Evolutionary conservation across 2,329 filamentous ascomycete genomes (phyloP).

Genomic region (Xylariaceae sp.): DNA sequence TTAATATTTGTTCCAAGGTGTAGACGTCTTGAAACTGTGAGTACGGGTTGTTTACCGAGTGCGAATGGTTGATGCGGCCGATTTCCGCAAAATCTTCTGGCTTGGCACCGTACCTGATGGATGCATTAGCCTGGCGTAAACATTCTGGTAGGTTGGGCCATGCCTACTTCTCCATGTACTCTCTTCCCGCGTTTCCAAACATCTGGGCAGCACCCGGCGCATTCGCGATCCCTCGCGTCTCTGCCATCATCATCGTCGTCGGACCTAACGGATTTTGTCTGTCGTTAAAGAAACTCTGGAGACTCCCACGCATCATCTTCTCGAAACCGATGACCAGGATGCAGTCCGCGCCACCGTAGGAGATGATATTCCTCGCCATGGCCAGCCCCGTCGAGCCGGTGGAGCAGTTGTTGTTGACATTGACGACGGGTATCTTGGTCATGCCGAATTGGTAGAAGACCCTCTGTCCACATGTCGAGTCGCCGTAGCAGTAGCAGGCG

Average conservation of each 20-base stretch:
- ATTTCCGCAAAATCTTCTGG: conserved; percentile 92
- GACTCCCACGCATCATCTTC: conserved; percentile 94
- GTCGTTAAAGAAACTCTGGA: conserved; percentile 84
- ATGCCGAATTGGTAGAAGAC: conserved; percentile 99
- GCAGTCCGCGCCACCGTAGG: conserved; percentile 81
- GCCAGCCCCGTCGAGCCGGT: conserved; percentile 91
- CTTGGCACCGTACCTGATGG: conserved; percentile 73
- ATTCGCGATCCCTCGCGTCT: conserved; percentile 78
- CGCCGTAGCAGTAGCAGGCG: conserved; percentile 98
- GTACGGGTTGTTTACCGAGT: conserved; percentile 92
- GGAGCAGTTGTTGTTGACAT: conserved; percentile 98
- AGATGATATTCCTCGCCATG: conserved; percentile 79
- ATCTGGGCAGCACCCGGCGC: conserved; percentile 87
- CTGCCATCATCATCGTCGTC: conserved; percentile 75
- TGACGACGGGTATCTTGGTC: conserved; percentile 94
- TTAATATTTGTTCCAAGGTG: conserved; percentile 78
- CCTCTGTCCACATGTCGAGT: conserved; percentile 91
- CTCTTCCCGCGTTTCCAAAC: conserved; percentile 90
- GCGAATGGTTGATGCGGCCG: conserved; percentile 86
- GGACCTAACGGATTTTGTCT: conserved; percentile 78
- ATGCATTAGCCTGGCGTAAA: not conserved
- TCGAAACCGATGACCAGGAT: conserved; percentile 93
- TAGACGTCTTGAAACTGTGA: conserved; percentile 97
- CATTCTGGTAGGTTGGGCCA: not conserved
- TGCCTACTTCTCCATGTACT: conserved; percentile 89